Base-by-base conservation (phyloP, 495 filamentous ascomycete species). In the Schizothecium vesticola region DNA sequence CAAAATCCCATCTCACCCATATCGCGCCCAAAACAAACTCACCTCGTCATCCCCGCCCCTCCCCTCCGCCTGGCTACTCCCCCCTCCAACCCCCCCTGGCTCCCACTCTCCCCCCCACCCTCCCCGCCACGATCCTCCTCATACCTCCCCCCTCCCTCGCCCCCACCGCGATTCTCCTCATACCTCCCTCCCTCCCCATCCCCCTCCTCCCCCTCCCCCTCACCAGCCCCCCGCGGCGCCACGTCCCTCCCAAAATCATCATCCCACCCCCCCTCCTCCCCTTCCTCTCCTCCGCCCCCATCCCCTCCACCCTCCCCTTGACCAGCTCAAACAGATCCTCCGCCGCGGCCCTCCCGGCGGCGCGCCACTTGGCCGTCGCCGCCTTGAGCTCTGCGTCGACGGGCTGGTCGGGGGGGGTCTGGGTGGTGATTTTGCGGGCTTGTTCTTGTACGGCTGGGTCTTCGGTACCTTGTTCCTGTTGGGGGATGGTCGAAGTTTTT, bases 321-420 rank as follows among this genome's bases (percentile, higher is more conserved):
- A 77, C 63, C 24, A 77, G 13, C 64, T 70, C 74, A 68, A 76
- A 77, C 56, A 77, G 19, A 29, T 77, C 74, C 59, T 77, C 75
- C 29, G 75, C 74, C 21, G 75, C 75, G 24, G 64, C 31, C 59
- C 72, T 51, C 63, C 74, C 73, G 9, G 74, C 72, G 1, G 24
- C 28, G 63, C 70, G 73, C 75, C 74, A 76, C 58, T 69, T 74
- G 16, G 22, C 65, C 10, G 67, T 26, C 24, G 71, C 21, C 58
- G 65, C 72, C 51, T 26, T 73, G 24, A 76, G 63, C 59, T 74
- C 74, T 0, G 26, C 66, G 28, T 76, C 70, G 25, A 72, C 63
- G 29, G 69, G 62, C 26, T 60, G 56, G 22, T 23, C 25, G 56
- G 51, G 28, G 36, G 29, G 31, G 3, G 71, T 62, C 1, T 70